phyloP scores from a whole-genome alignment of 2,329 filamentous ascomycete species.

The Escovopsis sp. region DNA sequence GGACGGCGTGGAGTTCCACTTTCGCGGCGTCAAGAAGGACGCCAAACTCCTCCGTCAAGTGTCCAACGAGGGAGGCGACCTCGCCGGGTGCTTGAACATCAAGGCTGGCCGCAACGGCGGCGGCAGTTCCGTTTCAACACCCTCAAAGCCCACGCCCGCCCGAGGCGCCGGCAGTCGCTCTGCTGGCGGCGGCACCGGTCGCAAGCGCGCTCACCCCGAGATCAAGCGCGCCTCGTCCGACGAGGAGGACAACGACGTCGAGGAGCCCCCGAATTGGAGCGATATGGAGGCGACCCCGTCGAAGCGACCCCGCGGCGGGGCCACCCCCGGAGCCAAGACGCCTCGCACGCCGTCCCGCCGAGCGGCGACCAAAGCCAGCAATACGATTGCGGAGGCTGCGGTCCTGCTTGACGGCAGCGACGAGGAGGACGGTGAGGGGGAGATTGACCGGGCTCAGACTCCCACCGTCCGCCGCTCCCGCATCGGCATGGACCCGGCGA shows the following conservation, averaged over 20 bases:
- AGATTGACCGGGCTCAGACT: conserved; percentile 4
- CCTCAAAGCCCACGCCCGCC: conserved; percentile 12
- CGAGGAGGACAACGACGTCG: conserved; percentile 13
- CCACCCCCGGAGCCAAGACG: conserved; percentile 10
- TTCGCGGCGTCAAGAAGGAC: conserved; percentile 38
- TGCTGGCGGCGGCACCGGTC: conserved; percentile 12
- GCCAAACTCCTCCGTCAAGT: conserved; percentile 31
- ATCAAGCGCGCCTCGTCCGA: conserved; percentile 15
- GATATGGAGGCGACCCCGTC: conserved; percentile 22
- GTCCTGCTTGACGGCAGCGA: conserved; percentile 13
- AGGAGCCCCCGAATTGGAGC: conserved; percentile 16
- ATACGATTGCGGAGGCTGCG: conserved; percentile 18
- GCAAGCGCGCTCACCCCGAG: conserved; percentile 12
- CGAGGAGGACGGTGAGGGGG: conserved; percentile 14
- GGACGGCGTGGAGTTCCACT: conserved; percentile 45
- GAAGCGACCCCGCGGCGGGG: conserved; percentile 17
- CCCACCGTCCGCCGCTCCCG: neutral
- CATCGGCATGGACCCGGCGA: too few relatives aligned
- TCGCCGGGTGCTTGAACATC: conserved; percentile 23
- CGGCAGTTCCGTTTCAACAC: conserved; percentile 14
- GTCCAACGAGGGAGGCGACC: conserved; percentile 29
- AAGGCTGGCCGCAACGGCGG: conserved; percentile 6
- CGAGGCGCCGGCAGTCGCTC: conserved; percentile 8
- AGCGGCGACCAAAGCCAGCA: conserved; percentile 18
- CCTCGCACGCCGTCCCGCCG: conserved; percentile 15